Conservation (phyloP, 2,329 filamentous ascomycete species). For the Penicillium sclerotigenum region DNA sequence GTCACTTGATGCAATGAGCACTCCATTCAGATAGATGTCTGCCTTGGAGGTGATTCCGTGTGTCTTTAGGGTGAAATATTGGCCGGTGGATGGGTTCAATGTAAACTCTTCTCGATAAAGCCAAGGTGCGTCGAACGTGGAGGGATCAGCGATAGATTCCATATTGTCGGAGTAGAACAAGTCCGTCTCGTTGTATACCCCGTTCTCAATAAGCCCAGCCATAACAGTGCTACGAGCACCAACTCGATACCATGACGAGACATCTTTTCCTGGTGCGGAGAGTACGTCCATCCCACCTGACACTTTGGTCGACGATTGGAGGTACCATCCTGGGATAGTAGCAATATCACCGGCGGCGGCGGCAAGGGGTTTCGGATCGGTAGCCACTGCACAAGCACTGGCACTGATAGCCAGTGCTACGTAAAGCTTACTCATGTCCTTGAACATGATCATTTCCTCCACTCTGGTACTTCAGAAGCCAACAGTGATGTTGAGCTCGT, state of each 20-base stretch:
- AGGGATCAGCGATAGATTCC: conserved; percentile 42
- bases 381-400: background rate
- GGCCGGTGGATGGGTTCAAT: conserved; percentile 32
- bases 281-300: conserved; percentile 38
- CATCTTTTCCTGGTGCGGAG: conserved; percentile 47
- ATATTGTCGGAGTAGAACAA: conserved; percentile 58
- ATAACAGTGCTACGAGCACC: conserved; percentile 55
- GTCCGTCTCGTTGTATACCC: conserved; percentile 51
- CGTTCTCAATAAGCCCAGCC: conserved; percentile 54
- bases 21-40: conserved; percentile 60
- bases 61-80: conserved; percentile 54
- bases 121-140: conserved; percentile 55
- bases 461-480: background rate
- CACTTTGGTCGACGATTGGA: conserved; percentile 47
- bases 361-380: conserved; percentile 13
- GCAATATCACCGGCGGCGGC: conserved; percentile 25
- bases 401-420: background rate
- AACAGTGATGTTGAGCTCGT: background rate
- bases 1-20: conserved; percentile 48
- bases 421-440: background rate
- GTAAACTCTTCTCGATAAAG: conserved; percentile 56
- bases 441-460: background rate
- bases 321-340: conserved; percentile 46
- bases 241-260: conserved; percentile 52
- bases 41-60: conserved; percentile 60